These are phyloP conservation scores for Pyrenochaeta sp. DNA, from an alignment of 2,329 filamentous ascomycete species.

Conservation along the genomic window DNA sequence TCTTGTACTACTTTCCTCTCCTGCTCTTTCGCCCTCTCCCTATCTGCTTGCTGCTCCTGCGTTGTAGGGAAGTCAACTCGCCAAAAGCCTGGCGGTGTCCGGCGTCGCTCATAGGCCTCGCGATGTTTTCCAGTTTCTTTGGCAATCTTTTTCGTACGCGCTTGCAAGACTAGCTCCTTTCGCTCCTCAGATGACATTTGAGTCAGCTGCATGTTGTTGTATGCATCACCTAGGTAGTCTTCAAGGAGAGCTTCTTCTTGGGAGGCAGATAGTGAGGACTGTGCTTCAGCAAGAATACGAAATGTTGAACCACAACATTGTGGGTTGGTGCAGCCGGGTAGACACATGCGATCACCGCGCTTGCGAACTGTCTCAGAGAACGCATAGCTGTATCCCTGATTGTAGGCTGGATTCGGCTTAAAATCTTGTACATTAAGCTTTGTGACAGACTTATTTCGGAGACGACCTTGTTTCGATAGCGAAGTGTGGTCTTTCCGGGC, in stretches of 20 bases:
- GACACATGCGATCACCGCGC: constrained; percentile 71
- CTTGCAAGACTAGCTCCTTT: constrained; percentile 74
- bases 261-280: constrained; percentile 37
- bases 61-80: constrained; percentile 87
- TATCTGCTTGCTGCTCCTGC: constrained; percentile 76
- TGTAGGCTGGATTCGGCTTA: constrained; percentile 78
- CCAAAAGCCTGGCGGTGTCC: constrained; percentile 90
- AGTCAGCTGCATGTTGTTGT: constrained; percentile 46
- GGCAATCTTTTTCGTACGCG: constrained; percentile 75
- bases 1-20: constrained; percentile 73
- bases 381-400: constrained; percentile 75
- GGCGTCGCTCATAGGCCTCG: constrained; percentile 73
- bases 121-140: constrained; percentile 80
- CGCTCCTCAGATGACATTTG: constrained; percentile 69
- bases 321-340: constrained; percentile 77
- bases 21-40: constrained; percentile 68
- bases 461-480: constrained; percentile 16
- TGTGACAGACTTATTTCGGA: constrained; percentile 65
- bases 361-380: constrained; percentile 78
- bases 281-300: constrained; percentile 66
- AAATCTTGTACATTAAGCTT: constrained; percentile 76
- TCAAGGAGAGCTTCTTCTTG: constrained; percentile 56
- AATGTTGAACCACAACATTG: constrained; percentile 81
- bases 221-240: constrained; percentile 61
- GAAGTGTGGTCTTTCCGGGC: constrained; percentile 12